Evolutionary conservation across 495 filamentous ascomycete species (phyloP).

Genomic region (Penicillium tannophilum): DNA sequence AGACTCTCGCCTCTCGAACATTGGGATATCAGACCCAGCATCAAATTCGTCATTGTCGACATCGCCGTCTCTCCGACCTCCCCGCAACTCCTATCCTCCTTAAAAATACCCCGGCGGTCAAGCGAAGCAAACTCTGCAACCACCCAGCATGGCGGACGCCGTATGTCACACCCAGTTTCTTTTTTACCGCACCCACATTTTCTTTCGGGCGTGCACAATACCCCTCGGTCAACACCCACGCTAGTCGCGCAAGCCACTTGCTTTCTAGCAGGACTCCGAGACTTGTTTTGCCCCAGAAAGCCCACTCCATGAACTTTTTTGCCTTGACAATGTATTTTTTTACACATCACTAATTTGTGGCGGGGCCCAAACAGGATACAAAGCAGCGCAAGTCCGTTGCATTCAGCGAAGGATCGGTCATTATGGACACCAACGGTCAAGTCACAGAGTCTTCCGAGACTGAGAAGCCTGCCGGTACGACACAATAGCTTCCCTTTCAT

Average conservation of each 20-base stretch:
- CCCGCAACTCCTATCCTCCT: not conserved
- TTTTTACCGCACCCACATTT: constrained; percentile 51
- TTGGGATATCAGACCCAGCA: constrained; percentile 25
- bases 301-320: constrained; percentile 1
- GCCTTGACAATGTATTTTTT: constrained; percentile 14
- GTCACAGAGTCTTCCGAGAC: constrained; percentile 68
- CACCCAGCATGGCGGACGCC: constrained; percentile 44
- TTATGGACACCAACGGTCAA: constrained; percentile 83
- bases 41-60: constrained; percentile 26
- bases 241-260: constrained; percentile 16
- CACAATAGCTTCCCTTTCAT: constrained; percentile 4
- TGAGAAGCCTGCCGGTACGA: constrained; percentile 57
- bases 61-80: constrained; percentile 9
- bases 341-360: constrained; percentile 6
- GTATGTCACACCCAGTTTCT: constrained; percentile 56
- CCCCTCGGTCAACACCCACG: constrained; percentile 29
- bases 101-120: constrained; percentile 4
- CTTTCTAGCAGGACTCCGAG: constrained; percentile 3
- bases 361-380: constrained; percentile 15
- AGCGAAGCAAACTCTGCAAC: constrained; percentile 3
- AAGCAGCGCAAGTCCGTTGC: constrained; percentile 85
- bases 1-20: constrained; percentile 33
- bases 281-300: not conserved
- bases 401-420: constrained; percentile 79
- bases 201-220: constrained; percentile 35